Base-by-base conservation (phyloP, 805 yeast genomes). In the Cyberlindnera xylosilytica region DNA sequence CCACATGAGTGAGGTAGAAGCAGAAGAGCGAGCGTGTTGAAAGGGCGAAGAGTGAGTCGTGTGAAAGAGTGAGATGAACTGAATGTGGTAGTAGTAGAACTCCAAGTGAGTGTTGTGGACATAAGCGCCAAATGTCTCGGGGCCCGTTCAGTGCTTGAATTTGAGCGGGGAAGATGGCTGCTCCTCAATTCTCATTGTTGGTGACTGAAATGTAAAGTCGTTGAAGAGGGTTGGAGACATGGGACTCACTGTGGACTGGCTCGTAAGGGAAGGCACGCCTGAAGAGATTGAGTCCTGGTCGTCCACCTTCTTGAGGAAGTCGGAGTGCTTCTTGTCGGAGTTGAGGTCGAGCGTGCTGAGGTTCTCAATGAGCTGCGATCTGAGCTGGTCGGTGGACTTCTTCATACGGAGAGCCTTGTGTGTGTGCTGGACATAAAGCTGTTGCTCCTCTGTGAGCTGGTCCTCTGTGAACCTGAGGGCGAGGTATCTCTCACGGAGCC, bases 401-500 rank as follows among this genome's bases (percentile, higher is more conserved):
- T 35, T 43, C 42, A 29, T 40, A 22, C 39, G 42, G 11, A 39
- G 35, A 17, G 41, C 26, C 29, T 42, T 40, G 27, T 22, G 34
- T 28, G 38, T 16, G 27, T 23, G 28, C 28, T 20, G 30, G 15
- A 15, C n/a, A 22, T 39, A 27, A 16, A 32, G 28, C 30, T 22
- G 32, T 23, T 28, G 24, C 16, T 36, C 30, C 22, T 34, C 23
- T 2, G 13, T 22, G 10, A 15, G 35, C 20, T 27, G 35, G 18
- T 42, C 46, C 26, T 53, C 56, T 15, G 42, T 33, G 18, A 36
- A 34, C 24, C 46, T 36, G 16, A 49, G 33, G 2, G 44, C 29
- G 6, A 53, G 36, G 31, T 53, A 50, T 39, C 58, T 51, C 32
- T 54, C 50, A 36, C 47, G 46, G 17, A 54, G 39, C 6, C 26